These are phyloP conservation scores for Auricularia heimuer DNA, from an alignment of 768 basidiomycete species.

Conservation along the genomic window DNA sequence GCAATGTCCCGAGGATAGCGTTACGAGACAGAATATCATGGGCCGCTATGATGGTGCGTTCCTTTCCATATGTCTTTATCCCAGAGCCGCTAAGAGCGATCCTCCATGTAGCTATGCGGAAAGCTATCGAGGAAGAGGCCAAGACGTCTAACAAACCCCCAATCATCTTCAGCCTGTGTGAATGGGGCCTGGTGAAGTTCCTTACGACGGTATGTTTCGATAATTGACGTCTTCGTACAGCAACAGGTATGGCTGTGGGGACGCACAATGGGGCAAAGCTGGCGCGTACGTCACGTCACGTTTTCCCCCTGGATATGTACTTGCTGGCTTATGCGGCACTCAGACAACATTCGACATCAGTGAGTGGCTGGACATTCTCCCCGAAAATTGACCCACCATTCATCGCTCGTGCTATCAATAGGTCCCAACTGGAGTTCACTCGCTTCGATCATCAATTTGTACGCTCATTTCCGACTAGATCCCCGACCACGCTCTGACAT, in stretches of 20 bases:
- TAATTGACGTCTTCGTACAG: conserved; percentile 18
- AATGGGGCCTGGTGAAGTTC: conserved; percentile 51
- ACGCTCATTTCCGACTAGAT: conserved; percentile 8
- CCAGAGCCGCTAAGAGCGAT: background rate
- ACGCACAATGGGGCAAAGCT: conserved; percentile 47
- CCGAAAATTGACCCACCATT: background rate
- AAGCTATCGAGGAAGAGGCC: conserved; percentile 43
- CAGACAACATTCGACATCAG: conserved; percentile 46
- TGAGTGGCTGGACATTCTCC: conserved; percentile 11
- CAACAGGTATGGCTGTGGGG: conserved; percentile 60
- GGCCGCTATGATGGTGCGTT: conserved; percentile 32
- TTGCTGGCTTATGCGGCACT: background rate
- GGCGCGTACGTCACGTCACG: conserved; percentile 39
- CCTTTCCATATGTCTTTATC: too few species aligned
- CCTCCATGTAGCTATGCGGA: conserved; percentile 31
- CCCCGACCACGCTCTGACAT: background rate
- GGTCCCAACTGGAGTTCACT: conserved; percentile 43
- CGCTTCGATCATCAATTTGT: conserved; percentile 47
- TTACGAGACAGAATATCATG: conserved; percentile 45
- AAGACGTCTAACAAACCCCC: conserved; percentile 41
- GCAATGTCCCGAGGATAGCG: conserved; percentile 43
- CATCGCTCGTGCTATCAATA: conserved; percentile 17
- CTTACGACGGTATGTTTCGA: background rate
- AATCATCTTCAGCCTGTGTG: conserved; percentile 50
- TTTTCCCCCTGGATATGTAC: background rate